Evolutionary conservation across 176 grass and related monocot species (phyloP).

Genomic region (Aechmea fasciata): DNA sequence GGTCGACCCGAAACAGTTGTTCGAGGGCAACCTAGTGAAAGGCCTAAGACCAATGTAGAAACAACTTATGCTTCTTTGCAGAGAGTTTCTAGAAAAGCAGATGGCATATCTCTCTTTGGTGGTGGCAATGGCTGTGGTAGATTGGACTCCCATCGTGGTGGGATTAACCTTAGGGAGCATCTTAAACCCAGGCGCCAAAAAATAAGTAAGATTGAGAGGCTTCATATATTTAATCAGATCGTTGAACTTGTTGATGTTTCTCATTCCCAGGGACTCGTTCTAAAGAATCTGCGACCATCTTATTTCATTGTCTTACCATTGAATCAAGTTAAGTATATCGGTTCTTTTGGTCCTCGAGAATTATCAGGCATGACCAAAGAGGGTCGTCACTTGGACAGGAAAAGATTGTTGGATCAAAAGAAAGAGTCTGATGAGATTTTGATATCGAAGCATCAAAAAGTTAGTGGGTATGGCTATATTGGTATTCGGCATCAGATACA

Average conservation of each 20-base stretch:
- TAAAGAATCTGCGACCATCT: constrained; percentile 65
- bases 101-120: constrained; percentile 21
- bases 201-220: constrained; percentile 57
- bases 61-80: constrained; percentile 23
- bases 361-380: constrained; percentile 29
- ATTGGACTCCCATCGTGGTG: constrained; percentile 21
- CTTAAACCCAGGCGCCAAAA: constrained; percentile 43
- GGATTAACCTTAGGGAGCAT: constrained; percentile 63
- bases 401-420: constrained; percentile 42
- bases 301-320: constrained; percentile 53
- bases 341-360: constrained; percentile 52
- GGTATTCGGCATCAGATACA: constrained; percentile 22
- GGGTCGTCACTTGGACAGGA: constrained; percentile 44
- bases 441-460: constrained; percentile 57
- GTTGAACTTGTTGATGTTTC: constrained; percentile 54
- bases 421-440: constrained; percentile 26
- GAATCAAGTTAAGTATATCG: constrained; percentile 60
- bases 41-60: constrained; percentile 34
- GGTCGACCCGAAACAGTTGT: constrained; percentile 21
- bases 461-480: constrained; percentile 27
- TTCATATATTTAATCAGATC: constrained; percentile 86
- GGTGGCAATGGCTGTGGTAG: constrained; percentile 22
- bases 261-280: constrained; percentile 49
- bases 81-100: constrained; percentile 27
- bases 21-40: constrained; percentile 34